Evolutionary conservation across 73 alveolate genomes (phyloP).

Genomic region (Loxodes magnus): DNA sequence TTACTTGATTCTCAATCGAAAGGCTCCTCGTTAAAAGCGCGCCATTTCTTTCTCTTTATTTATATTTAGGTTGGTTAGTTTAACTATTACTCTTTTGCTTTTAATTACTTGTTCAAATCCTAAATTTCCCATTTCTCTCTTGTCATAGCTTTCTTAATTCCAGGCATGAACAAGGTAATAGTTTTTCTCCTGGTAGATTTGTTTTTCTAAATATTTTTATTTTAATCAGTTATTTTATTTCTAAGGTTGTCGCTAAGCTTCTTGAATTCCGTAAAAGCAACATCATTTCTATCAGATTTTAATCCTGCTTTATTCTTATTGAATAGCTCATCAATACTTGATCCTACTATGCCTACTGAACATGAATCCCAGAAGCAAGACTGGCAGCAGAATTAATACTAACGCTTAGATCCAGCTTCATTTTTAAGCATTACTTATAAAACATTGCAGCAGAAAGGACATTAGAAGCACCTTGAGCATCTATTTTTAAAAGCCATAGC

Average conservation of each 20-base stretch:
- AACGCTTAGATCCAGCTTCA: background rate
- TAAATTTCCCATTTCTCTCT: conserved; percentile 11
- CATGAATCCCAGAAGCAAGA: conserved; percentile 10
- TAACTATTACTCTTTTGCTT: background rate
- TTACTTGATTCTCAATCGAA: conserved; percentile 14
- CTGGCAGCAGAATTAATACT: conserved; percentile 8
- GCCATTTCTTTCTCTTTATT: background rate
- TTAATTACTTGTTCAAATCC: conserved; percentile 14
- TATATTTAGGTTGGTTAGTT: background rate
- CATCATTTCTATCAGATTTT: background rate
- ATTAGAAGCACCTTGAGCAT: conserved; percentile 25
- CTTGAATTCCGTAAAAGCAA: background rate
- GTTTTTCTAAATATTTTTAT: background rate
- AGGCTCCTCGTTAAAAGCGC: conserved; percentile 11
- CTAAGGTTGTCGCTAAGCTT: background rate
- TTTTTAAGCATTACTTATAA: background rate
- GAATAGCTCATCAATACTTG: background rate
- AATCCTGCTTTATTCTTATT: background rate
- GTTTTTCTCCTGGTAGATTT: background rate
- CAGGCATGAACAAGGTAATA: background rate
- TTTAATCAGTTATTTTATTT: background rate
- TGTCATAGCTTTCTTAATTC: background rate
- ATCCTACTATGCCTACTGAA: background rate
- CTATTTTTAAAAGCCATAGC: conserved; percentile 24
- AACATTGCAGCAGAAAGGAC: conserved; percentile 32